These are phyloP conservation scores for Fusarium fujikuroi DNA, from an alignment of 2,329 filamentous ascomycete species.

Conservation along the genomic window DNA sequence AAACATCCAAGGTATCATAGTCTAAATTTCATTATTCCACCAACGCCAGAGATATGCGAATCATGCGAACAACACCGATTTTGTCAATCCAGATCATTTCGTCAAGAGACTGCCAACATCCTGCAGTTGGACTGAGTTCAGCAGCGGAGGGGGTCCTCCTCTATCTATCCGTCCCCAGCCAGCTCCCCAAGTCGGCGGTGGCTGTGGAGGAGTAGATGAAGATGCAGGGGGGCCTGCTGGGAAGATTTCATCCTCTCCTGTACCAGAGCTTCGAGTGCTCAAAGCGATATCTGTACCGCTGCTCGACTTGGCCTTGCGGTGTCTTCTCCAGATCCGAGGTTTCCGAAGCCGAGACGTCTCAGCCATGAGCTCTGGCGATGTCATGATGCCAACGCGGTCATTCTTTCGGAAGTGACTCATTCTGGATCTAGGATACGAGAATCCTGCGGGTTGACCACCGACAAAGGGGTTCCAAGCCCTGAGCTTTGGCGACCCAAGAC, in stretches of 20 bases:
- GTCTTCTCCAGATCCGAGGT: slow-evolving; percentile 46
- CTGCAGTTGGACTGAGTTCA: slow-evolving; percentile 47
- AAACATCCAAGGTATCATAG: slow-evolving; percentile 46
- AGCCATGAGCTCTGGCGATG: slow-evolving; percentile 53
- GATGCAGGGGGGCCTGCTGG: slow-evolving; percentile 27
- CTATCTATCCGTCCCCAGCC: slow-evolving; percentile 48
- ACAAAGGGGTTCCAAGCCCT: slow-evolving; percentile 59
- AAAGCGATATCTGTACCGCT: slow-evolving; percentile 50
- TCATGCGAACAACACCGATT: slow-evolving; percentile 14
- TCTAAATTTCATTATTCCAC: slow-evolving; percentile 42
- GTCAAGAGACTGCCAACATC: slow-evolving; percentile 49
- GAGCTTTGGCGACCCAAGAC: slow-evolving; percentile 46
- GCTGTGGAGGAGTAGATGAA: slow-evolving; percentile 25
- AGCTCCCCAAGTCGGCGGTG: slow-evolving; percentile 46
- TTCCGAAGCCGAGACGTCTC: slow-evolving; percentile 39
- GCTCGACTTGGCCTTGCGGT: slow-evolving; percentile 42
- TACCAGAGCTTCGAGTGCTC: slow-evolving; percentile 46
- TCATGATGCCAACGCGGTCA: slow-evolving; percentile 56
- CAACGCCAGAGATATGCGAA: slow-evolving; percentile 41
- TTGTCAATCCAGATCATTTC: slow-evolving; percentile 22
- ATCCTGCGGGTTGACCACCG: slow-evolving; percentile 64
- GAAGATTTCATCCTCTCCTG: slow-evolving; percentile 41
- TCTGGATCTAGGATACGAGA: slow-evolving; percentile 56
- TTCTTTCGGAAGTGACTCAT: slow-evolving; percentile 44
- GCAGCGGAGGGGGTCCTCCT: slow-evolving; percentile 43